These are phyloP conservation scores for Medicago arabica DNA, from an alignment of 306 rosid species.

Conservation along the genomic window DNA sequence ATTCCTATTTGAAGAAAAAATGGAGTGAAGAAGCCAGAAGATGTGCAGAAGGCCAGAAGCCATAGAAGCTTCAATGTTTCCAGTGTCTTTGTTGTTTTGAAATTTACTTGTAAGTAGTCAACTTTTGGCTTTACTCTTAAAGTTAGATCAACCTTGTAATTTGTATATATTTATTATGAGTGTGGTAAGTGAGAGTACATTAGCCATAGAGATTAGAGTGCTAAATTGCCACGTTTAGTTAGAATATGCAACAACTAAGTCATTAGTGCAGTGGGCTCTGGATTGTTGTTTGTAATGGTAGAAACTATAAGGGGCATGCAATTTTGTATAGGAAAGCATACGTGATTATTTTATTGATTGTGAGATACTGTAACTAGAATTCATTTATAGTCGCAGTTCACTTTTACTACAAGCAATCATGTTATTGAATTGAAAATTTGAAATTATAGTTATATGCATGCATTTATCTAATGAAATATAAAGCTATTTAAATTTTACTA, in stretches of 20 bases:
- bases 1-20: slow-evolving; percentile 45
- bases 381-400: not conserved
- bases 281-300: not conserved
- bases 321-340: slow-evolving; percentile 5
- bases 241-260: not conserved
- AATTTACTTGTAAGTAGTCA: too few relatives aligned
- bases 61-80: too few relatives aligned
- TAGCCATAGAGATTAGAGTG: slow-evolving; percentile 11
- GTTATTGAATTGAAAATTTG: not conserved
- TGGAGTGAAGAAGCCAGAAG: slow-evolving; percentile 23
- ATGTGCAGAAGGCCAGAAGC: not conserved
- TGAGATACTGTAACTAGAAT: slow-evolving; percentile 6
- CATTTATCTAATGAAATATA: not conserved
- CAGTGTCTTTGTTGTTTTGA: too few relatives aligned
- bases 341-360: not conserved
- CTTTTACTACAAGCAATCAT: not conserved
- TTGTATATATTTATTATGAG: slow-evolving; percentile 12
- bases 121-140: too few relatives aligned
- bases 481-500: too few relatives aligned
- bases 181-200: not conserved
- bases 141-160: not conserved
- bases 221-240: slow-evolving; percentile 7
- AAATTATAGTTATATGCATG: not conserved
- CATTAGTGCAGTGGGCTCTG: slow-evolving; percentile 3
- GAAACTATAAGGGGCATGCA: not conserved